Evolutionary conservation across 2,329 filamentous ascomycete species (phyloP).

Genomic region (Phoma sp.): DNA sequence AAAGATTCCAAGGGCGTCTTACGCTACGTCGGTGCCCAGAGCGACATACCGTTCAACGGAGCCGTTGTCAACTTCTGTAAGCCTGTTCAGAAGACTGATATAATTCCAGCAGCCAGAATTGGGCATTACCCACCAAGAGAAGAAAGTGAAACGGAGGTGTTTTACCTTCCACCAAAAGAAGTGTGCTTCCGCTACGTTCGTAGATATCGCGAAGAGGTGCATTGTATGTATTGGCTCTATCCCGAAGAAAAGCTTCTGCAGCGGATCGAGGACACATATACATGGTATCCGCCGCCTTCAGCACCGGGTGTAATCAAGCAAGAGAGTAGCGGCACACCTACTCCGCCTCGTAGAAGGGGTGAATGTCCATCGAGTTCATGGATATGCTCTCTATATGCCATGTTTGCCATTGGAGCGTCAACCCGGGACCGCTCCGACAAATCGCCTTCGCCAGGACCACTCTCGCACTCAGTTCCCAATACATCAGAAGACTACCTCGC

Average conservation of each 20-base stretch:
- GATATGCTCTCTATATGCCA: conserved; percentile 47
- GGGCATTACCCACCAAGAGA: conserved; percentile 42
- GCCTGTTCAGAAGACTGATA: conserved; percentile 27
- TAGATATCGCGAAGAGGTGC: conserved; percentile 45
- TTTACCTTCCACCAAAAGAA: conserved; percentile 41
- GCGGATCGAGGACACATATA: conserved; percentile 43
- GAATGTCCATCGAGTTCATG: conserved; percentile 35
- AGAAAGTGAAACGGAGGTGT: conserved; percentile 23
- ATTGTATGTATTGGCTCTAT: conserved; percentile 48
- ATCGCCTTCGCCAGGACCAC: conserved; percentile 28
- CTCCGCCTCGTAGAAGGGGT: conserved; percentile 12
- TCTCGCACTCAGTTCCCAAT: conserved; percentile 30
- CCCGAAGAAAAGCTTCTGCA: conserved; percentile 42
- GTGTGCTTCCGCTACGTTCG: conserved; percentile 41
- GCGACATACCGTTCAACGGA: conserved; percentile 48
- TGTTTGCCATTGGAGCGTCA: conserved; percentile 44
- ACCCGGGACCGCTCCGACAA: conserved; percentile 29
- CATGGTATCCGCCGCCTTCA: conserved; percentile 17
- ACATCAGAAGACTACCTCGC: conserved; percentile 43
- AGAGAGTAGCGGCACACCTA: conserved; percentile 2
- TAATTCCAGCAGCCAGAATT: conserved; percentile 40
- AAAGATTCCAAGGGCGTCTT: conserved; percentile 44
- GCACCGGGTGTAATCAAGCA: conserved; percentile 1
- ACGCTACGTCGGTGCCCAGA: conserved; percentile 46
- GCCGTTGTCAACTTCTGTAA: conserved; percentile 43